Base-by-base conservation (phyloP, 768 basidiomycete species). In the Collybiopsis luxurians region DNA sequence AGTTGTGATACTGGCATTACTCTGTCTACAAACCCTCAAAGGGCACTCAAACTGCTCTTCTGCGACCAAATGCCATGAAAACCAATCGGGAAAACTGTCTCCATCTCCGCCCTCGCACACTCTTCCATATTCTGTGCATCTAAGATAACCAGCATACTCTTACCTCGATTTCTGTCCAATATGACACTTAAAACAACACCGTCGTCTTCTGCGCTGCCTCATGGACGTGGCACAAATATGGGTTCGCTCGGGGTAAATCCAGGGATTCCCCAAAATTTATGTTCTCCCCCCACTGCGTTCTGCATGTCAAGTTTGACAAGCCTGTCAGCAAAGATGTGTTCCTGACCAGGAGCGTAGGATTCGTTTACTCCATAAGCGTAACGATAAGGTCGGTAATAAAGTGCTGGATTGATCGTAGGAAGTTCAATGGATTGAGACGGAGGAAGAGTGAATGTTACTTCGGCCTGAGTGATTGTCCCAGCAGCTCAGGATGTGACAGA, bases 161-260 rank as follows among this genome's bases (percentile, higher is more conserved):
- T 66, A 39, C 60, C 67, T 12, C 58, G 17, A 15, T 58, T 60
- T 10, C 66, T 71, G 30, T 76, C 69, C 17, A 75, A 66, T 27
- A 73, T 72, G 15, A 75, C 69, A 19, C 59, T 71, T 51, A 76
- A 51, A 23, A 75, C 60, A 2, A 75, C 72, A 0, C 75, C 74
- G 11, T 69, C 72, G 48, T 75, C 75, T 45, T 75, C 74, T 0
- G 50, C 58, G 0, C 54, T 59, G 17, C 62, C 64, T n/a, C n/a
- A n/a, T 0, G 74, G 72, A n/a, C 69, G 45, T 1, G 65, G 50
- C 12, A 74, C 64, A 28, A 75, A 76, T 39, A 76, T 71, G 13
- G 75, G 69, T 59, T 75, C 73, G 13, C 73, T 66, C 4, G 73
- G 68, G 7, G 52, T 72, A 40, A 71, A 68, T 28, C 66, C 69